A percentile compares a stretch with the other conserved stretches of the same genome.
phyloP scores from a whole-genome alignment of 2,329 filamentous ascomycete genomes.

The Akanthomyces dipterigenus region DNA sequence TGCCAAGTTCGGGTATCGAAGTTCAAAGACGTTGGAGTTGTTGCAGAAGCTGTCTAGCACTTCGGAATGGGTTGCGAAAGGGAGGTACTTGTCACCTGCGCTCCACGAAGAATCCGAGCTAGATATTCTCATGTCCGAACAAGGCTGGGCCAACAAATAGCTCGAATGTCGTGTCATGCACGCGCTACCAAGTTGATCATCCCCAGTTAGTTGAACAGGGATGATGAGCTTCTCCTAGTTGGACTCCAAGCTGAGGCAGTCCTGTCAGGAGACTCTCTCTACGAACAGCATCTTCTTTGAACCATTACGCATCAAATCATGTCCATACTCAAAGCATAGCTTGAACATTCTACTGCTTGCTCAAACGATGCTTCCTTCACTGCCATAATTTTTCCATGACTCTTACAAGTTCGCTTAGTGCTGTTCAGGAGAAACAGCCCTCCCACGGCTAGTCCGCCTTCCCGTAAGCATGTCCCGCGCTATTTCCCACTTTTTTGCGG shows the following conservation, averaged over 20 bases:
- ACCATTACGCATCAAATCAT: not conserved
- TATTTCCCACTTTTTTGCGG: not conserved
- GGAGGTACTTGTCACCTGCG: not conserved
- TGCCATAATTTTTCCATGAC: not conserved
- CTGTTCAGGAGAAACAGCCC: not conserved
- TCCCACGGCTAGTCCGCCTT: not conserved
- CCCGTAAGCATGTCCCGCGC: not conserved
- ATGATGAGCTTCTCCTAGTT: not conserved
- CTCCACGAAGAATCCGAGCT: not conserved
- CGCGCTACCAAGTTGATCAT: constrained; percentile 1
- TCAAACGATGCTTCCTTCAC: not conserved
- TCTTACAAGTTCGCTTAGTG: not conserved
- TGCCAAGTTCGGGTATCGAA: not conserved
- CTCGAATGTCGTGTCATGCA: not conserved
- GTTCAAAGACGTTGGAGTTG: not conserved
- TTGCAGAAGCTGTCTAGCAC: not conserved
- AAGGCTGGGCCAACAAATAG: not conserved
- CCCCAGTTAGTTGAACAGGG: not conserved
- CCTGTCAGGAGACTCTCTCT: not conserved
- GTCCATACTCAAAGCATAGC: too few species aligned
- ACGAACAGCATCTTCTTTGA: not conserved
- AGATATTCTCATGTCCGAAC: not conserved
- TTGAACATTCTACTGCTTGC: too few species aligned
- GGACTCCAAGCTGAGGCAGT: not conserved
- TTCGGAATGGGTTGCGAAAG: not conserved